phyloP scores from a whole-genome alignment of 1,284 basidiomycete genomes.

The Ganoderma lingzhi region DNA sequence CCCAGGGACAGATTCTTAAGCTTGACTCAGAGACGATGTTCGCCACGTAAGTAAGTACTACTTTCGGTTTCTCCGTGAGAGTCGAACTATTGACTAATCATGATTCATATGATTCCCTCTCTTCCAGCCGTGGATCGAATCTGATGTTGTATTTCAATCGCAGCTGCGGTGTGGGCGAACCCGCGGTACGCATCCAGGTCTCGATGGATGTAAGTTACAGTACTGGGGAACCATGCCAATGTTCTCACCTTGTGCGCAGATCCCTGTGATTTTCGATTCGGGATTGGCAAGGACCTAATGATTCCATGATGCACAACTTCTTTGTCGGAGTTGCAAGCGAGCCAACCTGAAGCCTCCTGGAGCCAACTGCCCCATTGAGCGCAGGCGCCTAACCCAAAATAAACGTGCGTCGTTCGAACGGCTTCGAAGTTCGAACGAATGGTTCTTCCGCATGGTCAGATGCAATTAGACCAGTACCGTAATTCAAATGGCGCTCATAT shows the following conservation, averaged over 20 bases:
- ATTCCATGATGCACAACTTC: neutral
- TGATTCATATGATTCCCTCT: neutral
- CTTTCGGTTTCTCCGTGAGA: neutral
- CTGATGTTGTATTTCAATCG: neutral
- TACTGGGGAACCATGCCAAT: neutral
- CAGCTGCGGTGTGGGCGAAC: neutral
- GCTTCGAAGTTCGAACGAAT: neutral
- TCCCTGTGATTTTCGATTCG: neutral
- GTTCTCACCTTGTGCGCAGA: neutral
- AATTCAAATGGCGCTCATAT: neutral
- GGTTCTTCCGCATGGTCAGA: constrained; percentile 1
- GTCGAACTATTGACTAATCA: neutral
- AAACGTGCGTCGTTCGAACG: neutral
- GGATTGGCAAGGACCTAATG: neutral
- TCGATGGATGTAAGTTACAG: neutral
- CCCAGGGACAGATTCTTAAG: neutral
- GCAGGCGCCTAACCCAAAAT: neutral
- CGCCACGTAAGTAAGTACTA: neutral
- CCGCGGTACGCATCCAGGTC: neutral
- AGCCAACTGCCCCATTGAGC: neutral
- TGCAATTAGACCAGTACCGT: neutral
- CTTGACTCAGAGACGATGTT: neutral
- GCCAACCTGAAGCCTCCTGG: neutral
- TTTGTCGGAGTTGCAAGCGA: neutral
- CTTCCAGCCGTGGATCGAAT: neutral